Evolutionary conservation across 257 asterid genomes (phyloP), one percentile per base, ranked within the genome.

Genomic region (Fraxinus quadrangulata): DNA sequence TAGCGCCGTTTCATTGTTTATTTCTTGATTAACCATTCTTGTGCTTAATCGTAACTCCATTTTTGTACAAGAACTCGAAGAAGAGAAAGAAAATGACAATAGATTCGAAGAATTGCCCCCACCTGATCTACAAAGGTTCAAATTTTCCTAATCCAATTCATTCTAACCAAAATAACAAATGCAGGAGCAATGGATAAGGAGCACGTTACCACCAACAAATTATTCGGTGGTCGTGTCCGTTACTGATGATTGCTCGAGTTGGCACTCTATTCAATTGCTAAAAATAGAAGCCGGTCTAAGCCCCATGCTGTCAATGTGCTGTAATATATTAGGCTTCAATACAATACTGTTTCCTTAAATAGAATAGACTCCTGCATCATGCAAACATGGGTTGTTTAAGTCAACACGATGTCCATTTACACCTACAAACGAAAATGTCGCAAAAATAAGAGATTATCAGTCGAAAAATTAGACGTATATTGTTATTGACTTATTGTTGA

Each of bases 301-400:
- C 67, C 26, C 16, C 85, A 84, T 75, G 86, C 85, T 82, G 88
- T 82, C 83, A 69, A 75, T 81, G 67, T 56, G 77, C 59, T 51
- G 47, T 16, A 36, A 33, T 28, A 51, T 73, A 54, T 75, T 37
- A 33, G 47, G 34, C 51, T 23, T 21, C 56, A 63, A 14, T 61
- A 28, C 8, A 45, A 23, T 56, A 72, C 69, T 76, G 77, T 54
- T 75, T 59, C 67, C 76, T 73, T 81, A 83, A 78, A 73, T 67
- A 72, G 79, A 76, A 79, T 71, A 59, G 69, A 70, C 70, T 75
- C 71, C 83, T 73, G 67, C 77, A 36, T 54, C 74, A 79, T 63
- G 28, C 68, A 72, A 3, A 70, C 66, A 17, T 21, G 47, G 75
- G 16, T 40, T 40, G 16, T 36, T 40, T 40, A 10, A 14, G 49